phyloP scores from a whole-genome alignment of 2,329 filamentous ascomycete genomes.

The Polychaeton citri region DNA sequence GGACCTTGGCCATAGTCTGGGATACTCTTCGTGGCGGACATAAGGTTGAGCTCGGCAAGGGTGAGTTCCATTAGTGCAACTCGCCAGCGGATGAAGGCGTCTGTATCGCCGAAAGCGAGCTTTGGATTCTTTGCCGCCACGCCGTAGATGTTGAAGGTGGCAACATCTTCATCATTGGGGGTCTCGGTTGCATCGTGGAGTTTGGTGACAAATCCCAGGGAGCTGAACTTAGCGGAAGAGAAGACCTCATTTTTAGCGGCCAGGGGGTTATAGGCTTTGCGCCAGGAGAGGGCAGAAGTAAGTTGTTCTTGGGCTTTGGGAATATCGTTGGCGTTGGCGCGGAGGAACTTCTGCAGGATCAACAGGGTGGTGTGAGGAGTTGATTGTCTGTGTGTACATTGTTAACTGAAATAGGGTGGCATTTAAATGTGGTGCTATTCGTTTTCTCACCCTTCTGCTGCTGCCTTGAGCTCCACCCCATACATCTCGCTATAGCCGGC shows the following conservation, averaged over 20 bases:
- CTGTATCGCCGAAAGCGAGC: slow-evolving; percentile 65
- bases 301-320: slow-evolving; percentile 67
- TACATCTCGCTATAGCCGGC: slow-evolving; percentile 67
- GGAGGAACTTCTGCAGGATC: slow-evolving; percentile 83
- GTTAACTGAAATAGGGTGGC: slow-evolving; percentile 2
- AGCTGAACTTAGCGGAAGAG: slow-evolving; percentile 56
- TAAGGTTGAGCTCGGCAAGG: slow-evolving; percentile 58
- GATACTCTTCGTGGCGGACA: slow-evolving; percentile 55
- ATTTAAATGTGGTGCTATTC: slow-evolving; percentile 20
- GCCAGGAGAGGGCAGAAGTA: slow-evolving; percentile 66
- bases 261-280: slow-evolving; percentile 60
- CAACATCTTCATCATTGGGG: slow-evolving; percentile 46
- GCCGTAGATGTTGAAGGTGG: slow-evolving; percentile 91
- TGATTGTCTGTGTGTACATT: slow-evolving; percentile 9
- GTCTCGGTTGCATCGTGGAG: slow-evolving; percentile 44
- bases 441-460: slow-evolving; percentile 11
- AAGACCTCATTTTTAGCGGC: slow-evolving; percentile 50
- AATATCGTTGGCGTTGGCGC: slow-evolving; percentile 70
- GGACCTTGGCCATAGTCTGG: slow-evolving; percentile 48
- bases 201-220: slow-evolving; percentile 69
- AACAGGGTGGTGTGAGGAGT: slow-evolving; percentile 62
- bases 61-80: slow-evolving; percentile 83
- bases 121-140: slow-evolving; percentile 67
- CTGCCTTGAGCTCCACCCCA: slow-evolving; percentile 52
- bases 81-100: slow-evolving; percentile 80